Conservation (phyloP, 306 rosid species). For the Sophora flavescens region DNA sequence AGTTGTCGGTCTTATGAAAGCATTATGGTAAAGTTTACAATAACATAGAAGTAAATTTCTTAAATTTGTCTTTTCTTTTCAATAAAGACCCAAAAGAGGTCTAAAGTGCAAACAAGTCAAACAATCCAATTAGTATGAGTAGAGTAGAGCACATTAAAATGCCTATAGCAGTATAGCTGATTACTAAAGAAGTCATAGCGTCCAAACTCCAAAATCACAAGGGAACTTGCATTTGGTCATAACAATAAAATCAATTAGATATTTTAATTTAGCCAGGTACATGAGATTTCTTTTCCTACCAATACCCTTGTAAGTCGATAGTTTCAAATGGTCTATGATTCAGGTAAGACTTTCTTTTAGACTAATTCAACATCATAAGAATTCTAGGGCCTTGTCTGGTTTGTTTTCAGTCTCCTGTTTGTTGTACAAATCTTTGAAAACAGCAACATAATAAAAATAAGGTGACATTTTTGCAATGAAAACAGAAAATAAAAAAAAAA, state of each 20-base stretch:
- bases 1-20: background rate
- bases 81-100: conserved; percentile 3
- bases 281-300: background rate
- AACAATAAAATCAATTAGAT: background rate
- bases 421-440: too few species aligned
- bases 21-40: conserved; percentile 5
- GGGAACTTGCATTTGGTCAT: background rate
- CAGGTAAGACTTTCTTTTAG: background rate
- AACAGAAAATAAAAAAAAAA: too few species aligned
- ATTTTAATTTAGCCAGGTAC: background rate
- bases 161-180: background rate
- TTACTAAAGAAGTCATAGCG: background rate
- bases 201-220: conserved; percentile 4
- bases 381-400: background rate
- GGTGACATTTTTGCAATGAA: too few species aligned
- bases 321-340: background rate
- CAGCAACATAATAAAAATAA: too few species aligned
- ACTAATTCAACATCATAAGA: conserved; percentile 7
- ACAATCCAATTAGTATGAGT: background rate
- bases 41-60: background rate
- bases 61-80: background rate
- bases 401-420: too few species aligned
- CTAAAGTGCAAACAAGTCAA: background rate
- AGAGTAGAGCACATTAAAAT: background rate
- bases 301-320: conserved; percentile 1